Conservation (phyloP, 2,329 filamentous ascomycete species). For the Penicillium crustosum region DNA sequence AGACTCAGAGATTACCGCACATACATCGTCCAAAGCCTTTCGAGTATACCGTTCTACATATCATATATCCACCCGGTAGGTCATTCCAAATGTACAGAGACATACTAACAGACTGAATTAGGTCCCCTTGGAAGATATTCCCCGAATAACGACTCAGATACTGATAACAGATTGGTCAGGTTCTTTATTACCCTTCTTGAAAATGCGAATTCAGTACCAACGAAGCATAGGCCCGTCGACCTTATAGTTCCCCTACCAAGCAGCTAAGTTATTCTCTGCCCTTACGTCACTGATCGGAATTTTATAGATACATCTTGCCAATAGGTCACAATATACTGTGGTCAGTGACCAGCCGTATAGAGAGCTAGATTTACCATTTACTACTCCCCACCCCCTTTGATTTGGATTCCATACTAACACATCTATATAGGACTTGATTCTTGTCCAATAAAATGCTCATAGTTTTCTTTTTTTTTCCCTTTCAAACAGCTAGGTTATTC, state of each 20-base stretch:
- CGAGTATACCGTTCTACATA: not conserved
- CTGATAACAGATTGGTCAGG: not conserved
- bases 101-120: not conserved
- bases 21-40: not conserved
- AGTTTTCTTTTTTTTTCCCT: too few species aligned
- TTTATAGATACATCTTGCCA: not conserved
- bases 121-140: not conserved
- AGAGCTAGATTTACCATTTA: not conserved
- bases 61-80: not conserved
- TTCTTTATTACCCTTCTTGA: not conserved
- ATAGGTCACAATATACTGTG: not conserved
- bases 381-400: not conserved
- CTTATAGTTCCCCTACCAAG: not conserved
- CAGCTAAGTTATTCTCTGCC: not conserved
- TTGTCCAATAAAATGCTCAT: not conserved
- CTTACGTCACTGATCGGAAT: not conserved
- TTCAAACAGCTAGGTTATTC: not conserved
- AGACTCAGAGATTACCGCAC: not conserved
- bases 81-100: not conserved
- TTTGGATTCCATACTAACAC: not conserved
- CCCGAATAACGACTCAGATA: not conserved
- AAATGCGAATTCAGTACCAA: not conserved
- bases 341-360: not conserved
- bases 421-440: not conserved
- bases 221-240: not conserved